Evolutionary conservation across 148 eudicot species (phyloP).

Genomic region (Rhododendron griersonianum): DNA sequence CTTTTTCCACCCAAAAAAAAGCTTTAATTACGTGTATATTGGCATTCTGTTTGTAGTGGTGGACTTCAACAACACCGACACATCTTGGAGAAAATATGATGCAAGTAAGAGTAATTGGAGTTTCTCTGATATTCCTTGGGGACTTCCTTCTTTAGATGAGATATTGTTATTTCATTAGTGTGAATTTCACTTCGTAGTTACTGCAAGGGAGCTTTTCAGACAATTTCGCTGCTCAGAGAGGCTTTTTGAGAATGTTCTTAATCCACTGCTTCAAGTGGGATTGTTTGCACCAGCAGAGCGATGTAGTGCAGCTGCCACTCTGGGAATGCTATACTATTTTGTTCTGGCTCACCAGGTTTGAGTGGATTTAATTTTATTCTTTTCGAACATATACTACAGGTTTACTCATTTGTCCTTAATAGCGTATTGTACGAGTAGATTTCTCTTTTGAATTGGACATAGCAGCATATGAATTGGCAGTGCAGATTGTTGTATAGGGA

Average conservation of each 20-base stretch:
- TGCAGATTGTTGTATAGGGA: neutral
- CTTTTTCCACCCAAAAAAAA: neutral
- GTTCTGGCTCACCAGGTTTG: conserved; percentile 70
- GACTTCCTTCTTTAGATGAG: neutral
- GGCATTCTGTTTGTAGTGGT: conserved; percentile 41
- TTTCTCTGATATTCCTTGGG: neutral
- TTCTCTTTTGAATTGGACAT: neutral
- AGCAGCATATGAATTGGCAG: neutral
- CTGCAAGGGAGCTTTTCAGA: conserved; percentile 77
- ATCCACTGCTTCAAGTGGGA: conserved; percentile 64
- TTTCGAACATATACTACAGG: neutral
- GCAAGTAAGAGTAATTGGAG: conserved; percentile 37
- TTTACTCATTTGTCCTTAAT: neutral
- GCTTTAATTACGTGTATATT: neutral
- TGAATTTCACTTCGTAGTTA: conserved; percentile 44
- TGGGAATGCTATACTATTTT: conserved; percentile 58
- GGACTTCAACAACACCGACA: conserved; percentile 71
- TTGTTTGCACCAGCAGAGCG: conserved; percentile 80
- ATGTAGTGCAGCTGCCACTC: conserved; percentile 76
- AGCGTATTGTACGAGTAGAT: neutral
- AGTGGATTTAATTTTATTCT: neutral
- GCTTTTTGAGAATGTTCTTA: conserved; percentile 43
- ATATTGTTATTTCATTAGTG: neutral
- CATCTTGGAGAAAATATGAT: conserved; percentile 72
- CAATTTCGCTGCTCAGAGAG: conserved; percentile 71